Evolutionary conservation across 352 stramenopile genomes (phyloP), one percentile per base, ranked within the genome.

Genomic region (Phytopythium oedochilum): DNA sequence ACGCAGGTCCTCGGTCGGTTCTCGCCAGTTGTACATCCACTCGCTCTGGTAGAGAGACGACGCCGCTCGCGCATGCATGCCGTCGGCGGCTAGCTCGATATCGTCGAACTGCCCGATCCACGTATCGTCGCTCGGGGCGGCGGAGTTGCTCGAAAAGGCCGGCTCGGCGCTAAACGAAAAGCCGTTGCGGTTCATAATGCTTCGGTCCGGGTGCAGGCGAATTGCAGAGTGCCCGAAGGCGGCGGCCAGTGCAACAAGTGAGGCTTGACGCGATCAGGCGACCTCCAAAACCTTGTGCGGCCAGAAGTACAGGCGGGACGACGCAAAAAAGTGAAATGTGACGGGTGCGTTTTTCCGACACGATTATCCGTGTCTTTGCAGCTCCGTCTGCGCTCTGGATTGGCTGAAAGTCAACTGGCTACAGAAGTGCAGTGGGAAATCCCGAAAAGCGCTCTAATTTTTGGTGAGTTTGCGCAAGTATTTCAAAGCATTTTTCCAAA

Each of bases 1-100:
- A 18, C 64, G 64, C 31, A 73, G 59, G 39, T 70, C 61, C 55
- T 74, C 63, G 9, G 59, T 63, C 7, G 51, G 54, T 32, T 67
- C 55, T 2, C 65, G 65, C 65, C 65, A 73, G 31, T 63, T 67
- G 38, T 34, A 49, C 36, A 26, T 26, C n/a, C 22, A 54, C 7
- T 29, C 28, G 34, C 15, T 43, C 47, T 35, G 10, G 47, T 25
- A 54, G 17, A 54, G 18, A 14, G 45, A 26, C 17, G 28, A 5
- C 17, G 3, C 28, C 0, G 26, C 23, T 31, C 22, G n/a, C 0
- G 34, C 20, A 14, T 43, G 47, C 3, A 11, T 10, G 8, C 45
- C 29, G 12, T 43, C 12, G 3, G 31, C 32, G 7, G 29, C 47
- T 4, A 54, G 20, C 14, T 43, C 29, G 11, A 40, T 40, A 32